Conservation (phyloP, 1,139 yeast genomes). For the Suhomyces yuchorum region DNA sequence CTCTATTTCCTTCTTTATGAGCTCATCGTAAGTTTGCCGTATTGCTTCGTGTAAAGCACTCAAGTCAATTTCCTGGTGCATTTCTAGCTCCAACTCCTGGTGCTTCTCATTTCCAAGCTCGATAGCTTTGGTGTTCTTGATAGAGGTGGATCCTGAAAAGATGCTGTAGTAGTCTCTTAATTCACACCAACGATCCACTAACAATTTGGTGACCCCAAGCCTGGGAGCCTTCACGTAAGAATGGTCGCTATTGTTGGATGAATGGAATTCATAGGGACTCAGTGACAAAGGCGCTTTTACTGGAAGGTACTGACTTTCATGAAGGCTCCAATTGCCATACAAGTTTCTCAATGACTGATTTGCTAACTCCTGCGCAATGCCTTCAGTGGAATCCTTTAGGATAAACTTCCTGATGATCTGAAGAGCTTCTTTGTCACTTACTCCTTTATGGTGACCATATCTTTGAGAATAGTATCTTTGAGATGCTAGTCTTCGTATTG, state of each 20-base stretch:
- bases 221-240: slow-evolving; percentile 23
- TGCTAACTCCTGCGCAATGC: background rate
- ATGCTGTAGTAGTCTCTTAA: slow-evolving; percentile 24
- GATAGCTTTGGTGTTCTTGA: slow-evolving; percentile 15
- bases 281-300: slow-evolving; percentile 10
- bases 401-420: slow-evolving; percentile 13
- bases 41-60: slow-evolving; percentile 6
- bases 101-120: slow-evolving; percentile 17
- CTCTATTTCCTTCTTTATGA: slow-evolving; percentile 3
- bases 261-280: slow-evolving; percentile 22
- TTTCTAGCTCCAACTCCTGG: slow-evolving; percentile 15
- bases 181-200: slow-evolving; percentile 30
- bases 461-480: background rate
- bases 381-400: background rate
- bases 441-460: background rate
- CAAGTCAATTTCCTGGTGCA: slow-evolving; percentile 17
- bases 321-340: slow-evolving; percentile 16
- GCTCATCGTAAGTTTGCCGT: slow-evolving; percentile 1
- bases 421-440: background rate
- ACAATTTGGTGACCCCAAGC: slow-evolving; percentile 27
- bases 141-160: slow-evolving; percentile 21
- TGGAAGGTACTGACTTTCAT: slow-evolving; percentile 13
- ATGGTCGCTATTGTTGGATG: slow-evolving; percentile 19
- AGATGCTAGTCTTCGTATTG: background rate
- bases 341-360: slow-evolving; percentile 11